Percentiles rank a stretch among this genome's conserved stretches.
These are phyloP conservation scores for Aristolochia contorta DNA, from an alignment of 164 flowering plant genomes.

Conservation along the genomic window DNA sequence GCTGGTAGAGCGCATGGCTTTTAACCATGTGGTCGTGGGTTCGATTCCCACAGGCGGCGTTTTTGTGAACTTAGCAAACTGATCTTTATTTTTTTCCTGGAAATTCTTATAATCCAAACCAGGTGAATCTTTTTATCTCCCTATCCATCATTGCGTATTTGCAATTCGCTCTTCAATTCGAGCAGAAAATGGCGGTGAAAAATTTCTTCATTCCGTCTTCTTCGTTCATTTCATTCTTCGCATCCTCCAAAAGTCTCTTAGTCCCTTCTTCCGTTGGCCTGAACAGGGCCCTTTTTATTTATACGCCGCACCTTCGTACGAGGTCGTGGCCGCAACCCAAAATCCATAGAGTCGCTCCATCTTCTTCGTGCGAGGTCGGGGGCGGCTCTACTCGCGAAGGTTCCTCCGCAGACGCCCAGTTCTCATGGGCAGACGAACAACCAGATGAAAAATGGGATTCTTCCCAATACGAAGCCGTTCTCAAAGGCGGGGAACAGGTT, in stretches of 20 bases:
- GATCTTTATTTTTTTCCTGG: background rate
- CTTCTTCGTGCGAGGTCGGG: conserved; percentile 23
- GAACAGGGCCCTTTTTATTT: no score
- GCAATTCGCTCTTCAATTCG: no score
- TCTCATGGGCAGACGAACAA: conserved; percentile 2
- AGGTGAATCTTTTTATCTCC: no score
- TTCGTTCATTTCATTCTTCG: background rate
- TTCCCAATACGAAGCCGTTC: conserved; percentile 60
- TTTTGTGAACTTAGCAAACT: background rate
- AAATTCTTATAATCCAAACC: background rate
- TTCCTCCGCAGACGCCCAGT: conserved; percentile 5
- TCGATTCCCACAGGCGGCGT: conserved; percentile 18
- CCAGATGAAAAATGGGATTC: conserved; percentile 19
- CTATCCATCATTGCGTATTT: no score
- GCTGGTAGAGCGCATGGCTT: conserved; percentile 17
- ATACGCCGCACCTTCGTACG: background rate
- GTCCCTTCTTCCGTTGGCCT: no score
- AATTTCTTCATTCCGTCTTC: background rate
- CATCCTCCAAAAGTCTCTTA: background rate
- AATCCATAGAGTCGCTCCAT: background rate
- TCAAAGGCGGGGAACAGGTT: conserved; percentile 95
- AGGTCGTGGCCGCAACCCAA: no score
- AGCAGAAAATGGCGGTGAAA: background rate
- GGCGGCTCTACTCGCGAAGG: conserved; percentile 19
- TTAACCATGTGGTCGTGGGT: conserved; percentile 16